Evolutionary conservation across 164 flowering plant species (phyloP).

Genomic region (Euptelea pleiosperma): DNA sequence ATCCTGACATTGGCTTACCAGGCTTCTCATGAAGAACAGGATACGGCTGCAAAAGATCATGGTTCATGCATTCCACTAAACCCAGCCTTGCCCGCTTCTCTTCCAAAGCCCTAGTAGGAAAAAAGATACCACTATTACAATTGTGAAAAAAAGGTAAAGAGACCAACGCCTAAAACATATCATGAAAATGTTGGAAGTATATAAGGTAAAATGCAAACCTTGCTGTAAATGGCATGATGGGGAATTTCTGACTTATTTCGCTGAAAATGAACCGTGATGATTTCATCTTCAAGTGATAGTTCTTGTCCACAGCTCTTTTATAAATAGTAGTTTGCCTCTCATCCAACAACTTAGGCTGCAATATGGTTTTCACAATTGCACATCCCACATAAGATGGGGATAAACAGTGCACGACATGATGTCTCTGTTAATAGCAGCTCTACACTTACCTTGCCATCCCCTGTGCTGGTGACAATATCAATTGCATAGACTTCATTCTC

Average conservation of each 20-base stretch:
- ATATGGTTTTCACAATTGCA: not conserved
- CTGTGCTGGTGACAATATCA: slow-evolving; percentile 92
- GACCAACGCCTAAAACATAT: not conserved
- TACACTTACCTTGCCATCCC: slow-evolving; percentile 81
- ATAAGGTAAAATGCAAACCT: slow-evolving; percentile 43
- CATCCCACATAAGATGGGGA: not conserved
- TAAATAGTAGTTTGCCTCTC: slow-evolving; percentile 93
- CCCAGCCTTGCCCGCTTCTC: slow-evolving; percentile 94
- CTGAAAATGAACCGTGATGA: slow-evolving; percentile 94
- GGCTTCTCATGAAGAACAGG: slow-evolving; percentile 97
- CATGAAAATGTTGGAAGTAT: too few species aligned
- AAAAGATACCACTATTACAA: not conserved
- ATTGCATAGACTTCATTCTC: slow-evolving; percentile 94
- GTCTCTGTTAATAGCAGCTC: not conserved
- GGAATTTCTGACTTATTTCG: slow-evolving; percentile 88
- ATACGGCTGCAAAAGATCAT: slow-evolving; percentile 92
- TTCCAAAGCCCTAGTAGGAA: slow-evolving; percentile 61
- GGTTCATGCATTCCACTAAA: slow-evolving; percentile 89
- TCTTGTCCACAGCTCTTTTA: slow-evolving; percentile 92
- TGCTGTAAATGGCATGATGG: slow-evolving; percentile 91
- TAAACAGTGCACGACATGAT: slow-evolving; percentile 2
- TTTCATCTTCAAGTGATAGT: slow-evolving; percentile 93
- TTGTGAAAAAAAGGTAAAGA: too few species aligned
- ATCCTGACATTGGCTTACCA: slow-evolving; percentile 36
- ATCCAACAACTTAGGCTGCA: slow-evolving; percentile 91